phyloP scores from a whole-genome alignment of 73 alveolate species.

The Paramecium pentaurelia region DNA sequence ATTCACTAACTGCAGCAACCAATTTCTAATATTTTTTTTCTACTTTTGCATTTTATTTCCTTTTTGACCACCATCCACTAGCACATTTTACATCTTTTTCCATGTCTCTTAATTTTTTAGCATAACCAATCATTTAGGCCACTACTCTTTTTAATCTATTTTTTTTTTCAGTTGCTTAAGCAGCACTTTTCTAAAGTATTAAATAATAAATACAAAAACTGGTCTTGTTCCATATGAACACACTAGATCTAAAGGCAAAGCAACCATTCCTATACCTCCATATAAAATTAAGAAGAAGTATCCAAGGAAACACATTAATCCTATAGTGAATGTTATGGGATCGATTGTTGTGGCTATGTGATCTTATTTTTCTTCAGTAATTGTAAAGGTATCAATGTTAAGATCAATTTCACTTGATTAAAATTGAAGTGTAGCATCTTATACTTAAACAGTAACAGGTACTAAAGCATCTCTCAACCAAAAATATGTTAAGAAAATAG shows the following conservation, averaged over 20 bases:
- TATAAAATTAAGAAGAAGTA: conserved; percentile 67
- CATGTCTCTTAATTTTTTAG: neutral
- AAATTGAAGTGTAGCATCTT: neutral
- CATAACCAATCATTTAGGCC: neutral
- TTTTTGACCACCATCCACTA: conserved; percentile 20
- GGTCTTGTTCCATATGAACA: conserved; percentile 71
- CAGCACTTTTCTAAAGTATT: neutral
- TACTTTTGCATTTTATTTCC: neutral
- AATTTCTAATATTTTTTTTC: neutral
- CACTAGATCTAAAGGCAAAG: conserved; percentile 74
- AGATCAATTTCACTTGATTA: neutral
- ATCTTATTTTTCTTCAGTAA: neutral
- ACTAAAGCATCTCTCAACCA: conserved; percentile 37
- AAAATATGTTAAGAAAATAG: conserved; percentile 61
- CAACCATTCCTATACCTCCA: conserved; percentile 76
- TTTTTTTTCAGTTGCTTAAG: neutral
- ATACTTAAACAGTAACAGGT: conserved; percentile 20
- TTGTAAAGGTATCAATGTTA: neutral
- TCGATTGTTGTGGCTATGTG: neutral
- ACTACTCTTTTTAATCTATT: neutral
- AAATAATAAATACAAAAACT: neutral
- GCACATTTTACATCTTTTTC: conserved; percentile 13
- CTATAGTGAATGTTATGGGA: conserved; percentile 32
- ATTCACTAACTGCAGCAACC: neutral
- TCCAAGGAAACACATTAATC: conserved; percentile 66